Base-by-base conservation (phyloP, 805 yeast genomes). In the Candida peoriensis region DNA sequence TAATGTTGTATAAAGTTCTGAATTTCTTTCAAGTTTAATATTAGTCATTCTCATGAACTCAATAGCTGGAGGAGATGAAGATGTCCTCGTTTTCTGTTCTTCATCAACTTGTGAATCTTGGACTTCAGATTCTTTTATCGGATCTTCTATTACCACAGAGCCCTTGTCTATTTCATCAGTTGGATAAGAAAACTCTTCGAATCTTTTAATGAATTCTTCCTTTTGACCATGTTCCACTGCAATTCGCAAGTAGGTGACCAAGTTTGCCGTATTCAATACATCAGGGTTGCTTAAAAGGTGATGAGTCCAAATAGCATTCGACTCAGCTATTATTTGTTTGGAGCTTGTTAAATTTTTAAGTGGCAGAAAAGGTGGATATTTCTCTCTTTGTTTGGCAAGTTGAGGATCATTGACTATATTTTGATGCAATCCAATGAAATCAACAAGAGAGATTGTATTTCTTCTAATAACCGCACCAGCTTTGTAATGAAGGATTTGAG, bases 301-400 rank as follows among this genome's bases (percentile, higher is more conserved):
- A 47, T 68, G 77, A 2, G 71, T 69, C 78, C 94, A 75, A 6
- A 90, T 38, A 0, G 97, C 97, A 39, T 76, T 69, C 0, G 90
- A 76, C 57, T 90, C 97, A 0, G 81, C 78, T 28, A 82, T 36
- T 1, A 85, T 58, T 41, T 76, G 70, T 16, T 63, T 51, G 11
- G 54, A 41, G 4, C 61, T 42, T 2, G 47, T 46, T 8, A 83
- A 52, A 8, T 64, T 63, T 1, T 64, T 46, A 1, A 75, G 51
- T 1, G 96, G 89, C 27, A 90, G 60, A 38, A 90, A 74, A 3
- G 97, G 97, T 3, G 87, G 74, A 11, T 40, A 40, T 8, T 36
- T 38, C 8, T 43, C 43, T 17, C 48, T 46, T 11, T 37, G 37
- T 20, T 41, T 49, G 15, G 39, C 41, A 7, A 46, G 33, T 5